Conservation (phyloP, 352 stramenopile species). For the Hyaloperonospora brassicae region DNA sequence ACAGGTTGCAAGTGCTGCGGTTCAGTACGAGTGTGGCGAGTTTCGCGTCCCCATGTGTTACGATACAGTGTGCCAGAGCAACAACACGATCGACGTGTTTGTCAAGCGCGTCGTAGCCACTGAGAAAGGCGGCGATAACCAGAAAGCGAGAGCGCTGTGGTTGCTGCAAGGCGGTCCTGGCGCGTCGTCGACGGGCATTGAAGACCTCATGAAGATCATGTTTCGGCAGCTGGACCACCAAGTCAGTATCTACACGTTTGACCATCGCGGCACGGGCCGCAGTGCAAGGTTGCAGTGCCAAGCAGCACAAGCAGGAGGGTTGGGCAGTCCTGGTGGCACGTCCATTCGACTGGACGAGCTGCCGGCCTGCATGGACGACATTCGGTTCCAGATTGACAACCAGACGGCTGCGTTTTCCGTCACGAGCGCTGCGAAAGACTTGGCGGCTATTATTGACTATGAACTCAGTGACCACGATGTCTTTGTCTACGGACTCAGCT, state of each 20-base stretch:
- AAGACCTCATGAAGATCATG: conserved; percentile 52
- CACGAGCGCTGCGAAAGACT: conserved; percentile 62
- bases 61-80: conserved; percentile 49
- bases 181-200: conserved; percentile 62
- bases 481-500: conserved; percentile 69
- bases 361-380: conserved; percentile 59
- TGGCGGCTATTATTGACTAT: conserved; percentile 45
- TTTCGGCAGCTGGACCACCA: conserved; percentile 40
- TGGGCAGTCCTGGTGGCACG: conserved; percentile 43
- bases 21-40: conserved; percentile 51
- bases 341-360: conserved; percentile 49
- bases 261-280: conserved; percentile 54
- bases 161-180: conserved; percentile 63
- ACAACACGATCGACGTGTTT: conserved; percentile 47
- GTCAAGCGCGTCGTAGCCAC: conserved; percentile 44
- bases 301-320: conserved; percentile 37
- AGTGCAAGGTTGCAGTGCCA: conserved; percentile 50
- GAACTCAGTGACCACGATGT: conserved; percentile 44
- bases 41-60: conserved; percentile 69
- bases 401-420: conserved; percentile 61
- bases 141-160: conserved; percentile 45
- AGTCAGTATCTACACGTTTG: conserved; percentile 62
- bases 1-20: conserved; percentile 7
- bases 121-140: neutral
- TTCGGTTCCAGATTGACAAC: conserved; percentile 66